Evolutionary conservation across 495 filamentous ascomycete species (phyloP), one percentile per base, ranked within the genome.

Genomic region (Penicillium macrosclerotiorum): DNA sequence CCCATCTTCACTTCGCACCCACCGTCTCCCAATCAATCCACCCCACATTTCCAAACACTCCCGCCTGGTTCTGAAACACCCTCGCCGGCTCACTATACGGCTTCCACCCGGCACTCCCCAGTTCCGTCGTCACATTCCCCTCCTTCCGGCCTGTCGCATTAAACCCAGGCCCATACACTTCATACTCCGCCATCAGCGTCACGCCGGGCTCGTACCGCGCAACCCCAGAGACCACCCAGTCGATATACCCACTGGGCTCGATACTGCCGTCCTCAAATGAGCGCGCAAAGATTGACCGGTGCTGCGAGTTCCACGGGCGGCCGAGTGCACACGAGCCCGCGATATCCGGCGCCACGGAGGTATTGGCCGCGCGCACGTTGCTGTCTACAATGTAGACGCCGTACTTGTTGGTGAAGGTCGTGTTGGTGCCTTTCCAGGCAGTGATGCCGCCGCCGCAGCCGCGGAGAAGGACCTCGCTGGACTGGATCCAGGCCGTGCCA

Each of bases 341-440:
- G 45, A 81, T 80, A 1, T 48, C 44, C 1, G 65, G 32, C 0
- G 69, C 69, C 20, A 82, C 55, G 18, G 72, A 75, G 16, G 65
- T 40, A 52, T 84, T 82, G 38, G 73, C 76, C 0, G 75, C 74
- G 3, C 57, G 52, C 19, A 80, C 61, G 24, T 52, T 62, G 17
- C 72, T 77, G 42, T 75, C 68, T 29, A 71, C 62, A 47, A 84
- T 75, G 60, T 83, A 84, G 13, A 80, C 69, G 20, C 80, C 80
- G 62, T 81, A 84, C 44, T 80, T 81, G 60, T 84, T 84, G 5
- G 52, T 51, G 45, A 77, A 80, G 17, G 78, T 82, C 0, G 79
- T 83, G 59, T 84, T 84, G 1, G 74, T 79, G 11, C 79, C 80
- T 42, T 84, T 84, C 81, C 80, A 83, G 5, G 80, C 80, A n/a